Evolutionary conservation across 192 early-diverging fungal species (phyloP).

Genomic region (Backusella parvicylindrica): DNA sequence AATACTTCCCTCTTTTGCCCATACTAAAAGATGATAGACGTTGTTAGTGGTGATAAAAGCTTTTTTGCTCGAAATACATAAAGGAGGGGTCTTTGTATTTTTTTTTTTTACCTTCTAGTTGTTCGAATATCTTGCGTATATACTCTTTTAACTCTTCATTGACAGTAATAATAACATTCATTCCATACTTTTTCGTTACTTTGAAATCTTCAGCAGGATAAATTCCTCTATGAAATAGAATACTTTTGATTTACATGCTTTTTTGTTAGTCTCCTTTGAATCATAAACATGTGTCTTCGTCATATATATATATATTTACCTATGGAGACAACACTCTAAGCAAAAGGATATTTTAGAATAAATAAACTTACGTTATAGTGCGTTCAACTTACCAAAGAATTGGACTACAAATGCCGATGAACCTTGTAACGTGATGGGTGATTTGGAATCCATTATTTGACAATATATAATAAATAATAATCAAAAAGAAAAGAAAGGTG

Average conservation of each 20-base stretch:
- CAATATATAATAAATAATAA: neutral
- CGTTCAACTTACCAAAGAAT: constrained; percentile 71
- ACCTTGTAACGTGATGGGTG: constrained; percentile 73
- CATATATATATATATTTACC: neutral
- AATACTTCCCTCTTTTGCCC: constrained; percentile 72
- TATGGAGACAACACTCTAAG: neutral
- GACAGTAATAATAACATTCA: constrained; percentile 76
- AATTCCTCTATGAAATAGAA: constrained; percentile 90
- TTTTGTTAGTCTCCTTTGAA: neutral
- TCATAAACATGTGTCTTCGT: neutral
- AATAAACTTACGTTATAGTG: neutral
- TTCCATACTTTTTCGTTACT: constrained; percentile 80
- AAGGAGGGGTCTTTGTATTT: neutral
- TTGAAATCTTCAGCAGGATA: constrained; percentile 93
- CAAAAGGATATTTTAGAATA: neutral
- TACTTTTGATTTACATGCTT: constrained; percentile 50
- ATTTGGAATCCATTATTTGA: neutral
- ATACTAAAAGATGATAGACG: constrained; percentile 48
- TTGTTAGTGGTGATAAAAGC: neutral
- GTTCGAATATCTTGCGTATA: constrained; percentile 69
- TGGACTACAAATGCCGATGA: constrained; percentile 82
- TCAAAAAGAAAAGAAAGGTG: neutral
- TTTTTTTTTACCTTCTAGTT: constrained; percentile 68
- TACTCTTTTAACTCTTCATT: constrained; percentile 73
- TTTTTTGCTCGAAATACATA: neutral